Percentiles rank a stretch among this genome's conserved stretches.
These are phyloP conservation scores for Acacia pycnantha DNA, from an alignment of 331 rosid genomes.

Conservation along the genomic window DNA sequence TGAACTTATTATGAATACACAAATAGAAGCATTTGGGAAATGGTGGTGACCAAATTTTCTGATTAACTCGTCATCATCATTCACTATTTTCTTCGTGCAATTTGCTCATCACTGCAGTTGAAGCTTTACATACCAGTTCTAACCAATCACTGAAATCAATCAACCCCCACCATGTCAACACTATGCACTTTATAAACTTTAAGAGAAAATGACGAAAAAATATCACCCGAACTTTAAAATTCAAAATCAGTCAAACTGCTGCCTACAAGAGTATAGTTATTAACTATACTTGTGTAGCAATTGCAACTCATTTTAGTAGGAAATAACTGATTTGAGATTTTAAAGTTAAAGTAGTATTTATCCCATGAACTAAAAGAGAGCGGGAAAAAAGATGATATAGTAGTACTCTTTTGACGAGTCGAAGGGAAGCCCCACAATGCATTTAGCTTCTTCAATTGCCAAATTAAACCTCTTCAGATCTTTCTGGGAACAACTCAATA, in stretches of 20 bases:
- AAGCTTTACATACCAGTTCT: background rate
- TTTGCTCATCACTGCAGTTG: background rate
- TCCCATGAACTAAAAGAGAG: background rate
- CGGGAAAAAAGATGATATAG: background rate
- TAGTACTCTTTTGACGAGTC: conserved; percentile 35
- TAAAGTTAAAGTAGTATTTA: too few species aligned
- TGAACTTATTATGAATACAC: too few species aligned
- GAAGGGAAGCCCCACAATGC: background rate
- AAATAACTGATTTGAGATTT: too few species aligned
- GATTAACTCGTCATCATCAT: background rate
- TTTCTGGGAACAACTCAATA: background rate
- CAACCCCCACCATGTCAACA: too few species aligned
- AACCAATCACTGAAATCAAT: background rate
- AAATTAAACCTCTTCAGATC: conserved; percentile 38
- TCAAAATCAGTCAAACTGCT: too few species aligned
- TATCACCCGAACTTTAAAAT: too few species aligned
- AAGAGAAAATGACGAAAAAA: too few species aligned
- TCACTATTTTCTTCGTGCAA: background rate
- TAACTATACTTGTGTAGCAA: too few species aligned
- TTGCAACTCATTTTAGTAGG: too few species aligned
- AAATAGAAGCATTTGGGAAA: too few species aligned
- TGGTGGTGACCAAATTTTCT: background rate
- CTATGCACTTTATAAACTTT: too few species aligned
- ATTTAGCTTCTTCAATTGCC: conserved; percentile 58
- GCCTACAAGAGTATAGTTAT: too few species aligned